Conservation (phyloP, 768 basidiomycete genomes). For the Rhodotorula paludigena region DNA sequence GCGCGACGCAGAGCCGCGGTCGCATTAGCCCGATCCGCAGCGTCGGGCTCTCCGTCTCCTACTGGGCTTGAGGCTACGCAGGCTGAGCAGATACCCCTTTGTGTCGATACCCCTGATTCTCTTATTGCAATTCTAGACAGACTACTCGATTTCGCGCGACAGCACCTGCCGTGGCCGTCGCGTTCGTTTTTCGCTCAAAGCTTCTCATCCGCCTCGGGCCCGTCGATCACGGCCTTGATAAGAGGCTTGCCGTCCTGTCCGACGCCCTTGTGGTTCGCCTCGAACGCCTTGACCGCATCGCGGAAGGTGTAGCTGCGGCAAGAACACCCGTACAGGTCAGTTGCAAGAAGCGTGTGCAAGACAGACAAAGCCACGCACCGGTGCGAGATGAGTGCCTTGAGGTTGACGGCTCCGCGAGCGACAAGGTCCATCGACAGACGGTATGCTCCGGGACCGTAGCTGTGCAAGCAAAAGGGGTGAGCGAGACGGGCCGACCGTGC, state of each 20-base stretch:
- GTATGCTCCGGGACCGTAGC: slow-evolving; percentile 67
- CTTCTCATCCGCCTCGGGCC: background rate
- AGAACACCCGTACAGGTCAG: too few relatives aligned
- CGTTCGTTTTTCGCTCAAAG: background rate
- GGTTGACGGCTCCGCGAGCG: slow-evolving; percentile 71
- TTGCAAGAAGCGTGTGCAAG: background rate
- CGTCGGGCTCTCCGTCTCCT: slow-evolving; percentile 26
- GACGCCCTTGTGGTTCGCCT: slow-evolving; percentile 71
- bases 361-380: slow-evolving; percentile 45
- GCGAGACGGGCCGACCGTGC: background rate
- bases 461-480: slow-evolving; percentile 1
- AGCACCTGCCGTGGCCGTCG: too few relatives aligned
- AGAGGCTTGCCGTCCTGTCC: slow-evolving; percentile 79
- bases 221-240: slow-evolving; percentile 57
- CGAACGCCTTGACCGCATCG: slow-evolving; percentile 72
- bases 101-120: background rate
- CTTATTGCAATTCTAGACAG: background rate
- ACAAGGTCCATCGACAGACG: slow-evolving; percentile 77
- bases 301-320: slow-evolving; percentile 64
- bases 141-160: too few relatives aligned
- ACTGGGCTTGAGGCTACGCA: slow-evolving; percentile 15
- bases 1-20: slow-evolving; percentile 20
- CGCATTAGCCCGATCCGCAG: slow-evolving; percentile 29
- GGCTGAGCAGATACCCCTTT: background rate
- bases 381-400: slow-evolving; percentile 85